phyloP scores from a whole-genome alignment of 1,284 basidiomycete species.

The Pseudozyma pruni region DNA sequence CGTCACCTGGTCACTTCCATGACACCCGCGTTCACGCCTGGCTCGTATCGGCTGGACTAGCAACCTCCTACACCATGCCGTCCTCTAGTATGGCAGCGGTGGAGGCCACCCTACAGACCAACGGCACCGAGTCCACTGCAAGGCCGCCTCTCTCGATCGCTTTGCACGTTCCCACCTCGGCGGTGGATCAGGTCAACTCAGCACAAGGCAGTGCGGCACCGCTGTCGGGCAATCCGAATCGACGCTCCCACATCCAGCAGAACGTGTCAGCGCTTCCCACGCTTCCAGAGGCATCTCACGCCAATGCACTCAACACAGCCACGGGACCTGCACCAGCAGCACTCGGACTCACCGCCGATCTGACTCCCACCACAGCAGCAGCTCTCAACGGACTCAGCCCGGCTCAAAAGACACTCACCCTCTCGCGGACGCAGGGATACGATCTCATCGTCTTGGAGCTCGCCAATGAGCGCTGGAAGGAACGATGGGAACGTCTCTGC shows the following conservation, averaged over 20 bases:
- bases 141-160: conserved; percentile 38
- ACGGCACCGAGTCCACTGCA: conserved; percentile 11
- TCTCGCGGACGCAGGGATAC: conserved; percentile 69
- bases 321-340: conserved; percentile 53
- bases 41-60: not conserved
- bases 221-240: conserved; percentile 37
- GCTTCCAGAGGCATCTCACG: conserved; percentile 61
- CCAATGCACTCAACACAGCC: conserved; percentile 59
- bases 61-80: conserved; percentile 26
- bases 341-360: conserved; percentile 38
- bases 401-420: conserved; percentile 32
- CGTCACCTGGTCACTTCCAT: no score
- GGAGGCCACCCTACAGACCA: conserved; percentile 40
- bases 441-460: conserved; percentile 80
- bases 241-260: conserved; percentile 46
- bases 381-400: conserved; percentile 56
- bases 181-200: conserved; percentile 20
- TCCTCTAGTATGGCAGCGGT: conserved; percentile 48
- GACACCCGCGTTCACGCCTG: no score
- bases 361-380: conserved; percentile 41
- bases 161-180: conserved; percentile 41
- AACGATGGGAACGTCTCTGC: conserved; percentile 89
- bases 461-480: conserved; percentile 85
- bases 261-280: conserved; percentile 51
- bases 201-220: conserved; percentile 19